These are phyloP conservation scores for Extremus antarcticus DNA, from an alignment of 495 filamentous ascomycete genomes.

Conservation along the genomic window DNA sequence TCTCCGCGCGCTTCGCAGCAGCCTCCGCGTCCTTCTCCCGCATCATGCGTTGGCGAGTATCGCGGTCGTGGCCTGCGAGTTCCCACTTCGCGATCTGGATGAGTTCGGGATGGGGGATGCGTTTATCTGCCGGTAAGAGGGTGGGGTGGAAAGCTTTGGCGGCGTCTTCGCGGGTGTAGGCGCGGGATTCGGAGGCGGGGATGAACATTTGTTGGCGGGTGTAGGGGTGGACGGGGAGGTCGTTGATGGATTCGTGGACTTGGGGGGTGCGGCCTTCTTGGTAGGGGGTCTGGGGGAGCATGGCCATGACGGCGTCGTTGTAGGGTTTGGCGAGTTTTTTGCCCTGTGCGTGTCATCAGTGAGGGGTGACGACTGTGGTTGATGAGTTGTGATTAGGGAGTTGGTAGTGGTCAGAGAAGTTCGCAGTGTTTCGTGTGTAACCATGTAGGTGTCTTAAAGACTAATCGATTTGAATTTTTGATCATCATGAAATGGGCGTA, in stretches of 20 bases:
- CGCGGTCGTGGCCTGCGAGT: constrained; percentile 33
- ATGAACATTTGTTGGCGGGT: constrained; percentile 81
- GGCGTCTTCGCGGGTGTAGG: constrained; percentile 82
- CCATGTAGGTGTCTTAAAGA: constrained; percentile 85
- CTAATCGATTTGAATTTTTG: constrained; percentile 81
- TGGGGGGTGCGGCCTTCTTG: constrained; percentile 18
- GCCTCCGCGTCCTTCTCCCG: constrained; percentile 17
- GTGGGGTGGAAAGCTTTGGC: constrained; percentile 66
- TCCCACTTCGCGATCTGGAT: constrained; percentile 49
- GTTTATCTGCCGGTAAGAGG: constrained; percentile 71
- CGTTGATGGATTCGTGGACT: constrained; percentile 79
- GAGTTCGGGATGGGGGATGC: constrained; percentile 82
- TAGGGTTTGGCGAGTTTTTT: constrained; percentile 70
- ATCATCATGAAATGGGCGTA: constrained; percentile 51
- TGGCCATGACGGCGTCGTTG: constrained; percentile 58
- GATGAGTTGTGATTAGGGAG: constrained; percentile 2
- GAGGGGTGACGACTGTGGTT: neutral
- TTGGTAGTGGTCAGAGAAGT: constrained; percentile 36
- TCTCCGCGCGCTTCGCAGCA: constrained; percentile 27
- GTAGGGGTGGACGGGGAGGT: constrained; percentile 68
- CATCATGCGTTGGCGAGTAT: constrained; percentile 32
- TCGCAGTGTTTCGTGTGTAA: constrained; percentile 37
- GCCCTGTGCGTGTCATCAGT: constrained; percentile 40
- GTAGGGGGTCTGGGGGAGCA: constrained; percentile 55
- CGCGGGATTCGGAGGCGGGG: constrained; percentile 77